Evolutionary conservation across 306 rosid genomes (phyloP), one percentile per base, ranked within the genome.

Genomic region (Sechiopsis laciniata): DNA sequence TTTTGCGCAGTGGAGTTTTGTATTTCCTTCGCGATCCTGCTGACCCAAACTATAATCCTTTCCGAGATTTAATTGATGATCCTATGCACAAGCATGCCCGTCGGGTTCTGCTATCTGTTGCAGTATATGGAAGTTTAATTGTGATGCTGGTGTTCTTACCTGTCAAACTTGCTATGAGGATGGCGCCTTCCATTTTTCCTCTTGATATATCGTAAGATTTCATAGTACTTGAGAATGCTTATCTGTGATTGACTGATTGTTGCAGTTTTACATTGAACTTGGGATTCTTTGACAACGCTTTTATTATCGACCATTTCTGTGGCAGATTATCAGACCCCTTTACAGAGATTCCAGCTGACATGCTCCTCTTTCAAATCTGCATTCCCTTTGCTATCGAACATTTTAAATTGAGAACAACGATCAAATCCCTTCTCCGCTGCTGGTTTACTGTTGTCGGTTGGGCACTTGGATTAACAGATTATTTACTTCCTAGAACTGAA

Each of bases 61-160:
- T 95, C 84, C 97, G 96, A 69, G 99, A 95, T 87, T 83, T 95
- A 59, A 95, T 95, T 80, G 99, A 95, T 65, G 99, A 95, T 77
- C 97, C 99, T 42, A 96, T 95, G 79, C 99, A 95, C 88, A 95
- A 95, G 77, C 99, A 95, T 80, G 97, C 99, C 76, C 99, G 99
- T 76, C 84, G 99, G 81, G 99, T 95, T 73, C 78, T 95, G 75
- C 81, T 95, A 82, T 95, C 99, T 29, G 91, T 95, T 80, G 97
- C 92, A 4, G 99, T 95, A 52, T 95, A 95, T 85, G 99, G 99
- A 53, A 91, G 97, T 87, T 86, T 95, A 81, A 95, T 95, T 75
- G 99, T 95, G 82, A 95, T 95, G 99, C 87, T 95, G 84, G 97
- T 95, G 53, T 95, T 91, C 77, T 80, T 95, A 81, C 99, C 99